A percentile compares a stretch with the other conserved stretches of the same genome.
These are phyloP conservation scores for Aspergillus caelatus DNA, from an alignment of 2,329 filamentous ascomycete species.

Conservation along the genomic window DNA sequence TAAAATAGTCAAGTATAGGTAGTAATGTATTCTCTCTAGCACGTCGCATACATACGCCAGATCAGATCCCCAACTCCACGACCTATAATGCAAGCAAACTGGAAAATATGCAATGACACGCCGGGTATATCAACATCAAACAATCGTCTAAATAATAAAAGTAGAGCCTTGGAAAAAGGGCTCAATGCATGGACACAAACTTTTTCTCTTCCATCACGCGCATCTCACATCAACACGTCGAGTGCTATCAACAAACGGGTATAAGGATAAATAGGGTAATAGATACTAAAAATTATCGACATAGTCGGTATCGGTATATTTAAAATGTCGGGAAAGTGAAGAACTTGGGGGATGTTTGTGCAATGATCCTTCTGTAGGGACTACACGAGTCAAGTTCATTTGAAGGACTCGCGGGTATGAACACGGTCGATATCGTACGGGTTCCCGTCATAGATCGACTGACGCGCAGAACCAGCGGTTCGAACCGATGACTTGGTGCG, in stretches of 20 bases:
- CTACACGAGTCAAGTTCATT: conserved; percentile 10
- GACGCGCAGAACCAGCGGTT: conserved; percentile 24
- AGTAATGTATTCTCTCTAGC: background rate
- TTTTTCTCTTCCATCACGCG: conserved; percentile 16
- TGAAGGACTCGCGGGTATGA: conserved; percentile 44
- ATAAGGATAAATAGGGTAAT: conserved; percentile 7
- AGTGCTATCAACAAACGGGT: conserved; percentile 1
- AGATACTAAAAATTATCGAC: conserved; percentile 25
- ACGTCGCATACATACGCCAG: background rate
- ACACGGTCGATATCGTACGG: conserved; percentile 50
- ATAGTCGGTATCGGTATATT: conserved; percentile 6
- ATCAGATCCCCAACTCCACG: conserved; percentile 5
- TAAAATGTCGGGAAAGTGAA: background rate
- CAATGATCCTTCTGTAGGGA: background rate
- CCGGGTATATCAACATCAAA: conserved; percentile 24
- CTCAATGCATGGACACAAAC: conserved; percentile 11
- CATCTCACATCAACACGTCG: conserved; percentile 14
- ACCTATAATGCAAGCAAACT: conserved; percentile 18
- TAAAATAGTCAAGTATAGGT: background rate
- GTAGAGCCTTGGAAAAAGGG: background rate
- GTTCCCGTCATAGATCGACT: conserved; percentile 46
- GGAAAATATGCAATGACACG: conserved; percentile 12
- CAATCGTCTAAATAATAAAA: conserved; percentile 8
- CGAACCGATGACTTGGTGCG: conserved; percentile 33
- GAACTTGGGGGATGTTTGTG: background rate